Base-by-base conservation (phyloP, 768 basidiomycete genomes). In the Sarcodon aspratus region DNA sequence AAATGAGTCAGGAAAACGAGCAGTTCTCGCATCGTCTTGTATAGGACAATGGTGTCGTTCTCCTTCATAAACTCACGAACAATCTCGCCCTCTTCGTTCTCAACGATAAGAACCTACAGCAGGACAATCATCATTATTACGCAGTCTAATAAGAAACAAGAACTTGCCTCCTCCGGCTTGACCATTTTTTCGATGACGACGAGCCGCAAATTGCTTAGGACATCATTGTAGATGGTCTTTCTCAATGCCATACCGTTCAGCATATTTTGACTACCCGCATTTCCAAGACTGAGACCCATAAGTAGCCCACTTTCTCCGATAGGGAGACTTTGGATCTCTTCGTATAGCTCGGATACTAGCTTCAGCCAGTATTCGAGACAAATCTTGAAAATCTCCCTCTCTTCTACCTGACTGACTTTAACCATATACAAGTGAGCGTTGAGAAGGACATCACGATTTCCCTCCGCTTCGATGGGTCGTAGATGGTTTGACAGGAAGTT, bases 21-120 rank as follows among this genome's bases (percentile, higher is more conserved):
- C 9, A 97, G 78, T 65, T 97, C 93, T 57, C 95, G 84, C 94
- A 99, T 97, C 34, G 85, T 86, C 74, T 98, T 99, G 76, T 98
- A 99, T 32, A 99, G 74, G 18, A 97, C 94, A 57, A 98, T 98
- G 40, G 96, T 99, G 63, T 99, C 96, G 59, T 72, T 83, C 70
- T 99, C 96, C 71, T 98, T 90, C 91, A 97, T 90, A 67, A 97
- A 97, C 65, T 99, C 96, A 52, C 96, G 82, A 9, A 99, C 96
- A 52, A 98, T 96, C 72, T 99, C 96, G 51, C 96, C 96, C 65
- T 99, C 96, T 54, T 99, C 96, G 59, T 99, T 98, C 68, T 98
- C 96, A 21, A 97, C 96, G 55, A 98, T 94, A 44, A 99, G 73
- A 7, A 98, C 94, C 93, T 97, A 48, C 13, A 10, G 51, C 34